Percentiles rank a stretch among this genome's conserved stretches.
These are phyloP conservation scores for Plasmodium ovale DNA, from an alignment of 169 alveolate species.

Conservation along the genomic window DNA sequence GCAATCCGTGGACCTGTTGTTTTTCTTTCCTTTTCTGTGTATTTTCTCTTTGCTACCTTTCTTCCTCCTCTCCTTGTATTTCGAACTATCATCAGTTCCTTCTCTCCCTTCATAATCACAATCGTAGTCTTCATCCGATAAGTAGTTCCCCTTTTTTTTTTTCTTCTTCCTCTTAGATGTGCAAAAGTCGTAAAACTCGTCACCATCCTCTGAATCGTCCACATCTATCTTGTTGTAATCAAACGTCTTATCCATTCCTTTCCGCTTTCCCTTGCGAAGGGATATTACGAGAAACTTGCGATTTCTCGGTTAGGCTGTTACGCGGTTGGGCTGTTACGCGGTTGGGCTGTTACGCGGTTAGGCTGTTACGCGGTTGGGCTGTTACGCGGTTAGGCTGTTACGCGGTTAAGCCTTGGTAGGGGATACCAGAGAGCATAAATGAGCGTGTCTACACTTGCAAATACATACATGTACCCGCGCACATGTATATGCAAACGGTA, in stretches of 20 bases:
- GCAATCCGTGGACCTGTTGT: no score
- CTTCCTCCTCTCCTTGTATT: background rate
- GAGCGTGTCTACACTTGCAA: no score
- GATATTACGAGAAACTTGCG: no score
- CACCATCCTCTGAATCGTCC: slow-evolving; percentile 29
- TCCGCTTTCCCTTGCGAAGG: background rate
- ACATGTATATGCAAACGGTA: background rate
- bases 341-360: no score
- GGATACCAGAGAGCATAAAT: no score
- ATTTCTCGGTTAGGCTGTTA: no score
- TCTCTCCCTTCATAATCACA: background rate
- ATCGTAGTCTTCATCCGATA: slow-evolving; percentile 1
- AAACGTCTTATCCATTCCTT: slow-evolving; percentile 31
- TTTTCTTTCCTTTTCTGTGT: background rate
- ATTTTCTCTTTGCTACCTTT: background rate
- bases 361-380: no score
- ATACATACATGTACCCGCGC: background rate
- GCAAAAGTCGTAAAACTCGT: slow-evolving; percentile 34
- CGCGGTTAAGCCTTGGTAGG: no score
- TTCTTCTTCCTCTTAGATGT: background rate
- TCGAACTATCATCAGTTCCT: background rate
- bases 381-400: no score
- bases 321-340: no score
- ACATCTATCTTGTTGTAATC: slow-evolving; percentile 43
- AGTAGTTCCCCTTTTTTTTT: slow-evolving; percentile 10